Evolutionary conservation across 768 basidiomycete genomes (phyloP), one percentile per base, ranked within the genome.

Genomic region (Baorangia bicolor): DNA sequence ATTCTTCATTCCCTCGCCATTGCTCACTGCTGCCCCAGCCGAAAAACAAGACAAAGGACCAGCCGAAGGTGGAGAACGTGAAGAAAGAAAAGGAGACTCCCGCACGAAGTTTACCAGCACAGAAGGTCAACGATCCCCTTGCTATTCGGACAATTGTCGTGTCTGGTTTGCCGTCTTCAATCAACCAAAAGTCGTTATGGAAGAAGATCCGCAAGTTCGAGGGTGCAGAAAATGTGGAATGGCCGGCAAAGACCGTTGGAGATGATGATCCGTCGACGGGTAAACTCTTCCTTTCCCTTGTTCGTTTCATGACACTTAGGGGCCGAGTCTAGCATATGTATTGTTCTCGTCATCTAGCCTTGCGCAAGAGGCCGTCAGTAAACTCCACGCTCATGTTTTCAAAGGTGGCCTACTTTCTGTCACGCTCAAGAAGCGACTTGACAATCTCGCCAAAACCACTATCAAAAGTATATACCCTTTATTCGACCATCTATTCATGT

Each of bases 311-410:
- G 7, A 33, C 18, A 20, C 48, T 58, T 7, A 53, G 1, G 1
- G 20, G 20, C 30, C 16, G 18, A 33, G 20, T 40, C n/a, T 53
- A 87, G 94, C 92, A 6, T 80, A 90, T 58, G 84, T 88, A 18
- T 56, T 94, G 6, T 95, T 94, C 70, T 70, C 78, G 2, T 85
- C 82, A 0, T 85, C 92, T 2, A 75, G 77, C 7, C 71, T 81
- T 27, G 94, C 95, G 0, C 77, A 80, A 37, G 81, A 85, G 11
- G 89, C 92, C 2, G 84, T 90, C 37, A 75, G 71, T 51, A 92
- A 90, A 69, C 81, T 98, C 2, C 93, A 98, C 67, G 92, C 92
- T 1, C 93, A 95, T 67, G 88, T 94, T 28, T 96, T 89, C 81
- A 95, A 96, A 68, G 93, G 94, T 38, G 77, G 79, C 10, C 75